phyloP scores from a whole-genome alignment of 2,329 filamentous ascomycete species.

The Escovopsis weberi region DNA sequence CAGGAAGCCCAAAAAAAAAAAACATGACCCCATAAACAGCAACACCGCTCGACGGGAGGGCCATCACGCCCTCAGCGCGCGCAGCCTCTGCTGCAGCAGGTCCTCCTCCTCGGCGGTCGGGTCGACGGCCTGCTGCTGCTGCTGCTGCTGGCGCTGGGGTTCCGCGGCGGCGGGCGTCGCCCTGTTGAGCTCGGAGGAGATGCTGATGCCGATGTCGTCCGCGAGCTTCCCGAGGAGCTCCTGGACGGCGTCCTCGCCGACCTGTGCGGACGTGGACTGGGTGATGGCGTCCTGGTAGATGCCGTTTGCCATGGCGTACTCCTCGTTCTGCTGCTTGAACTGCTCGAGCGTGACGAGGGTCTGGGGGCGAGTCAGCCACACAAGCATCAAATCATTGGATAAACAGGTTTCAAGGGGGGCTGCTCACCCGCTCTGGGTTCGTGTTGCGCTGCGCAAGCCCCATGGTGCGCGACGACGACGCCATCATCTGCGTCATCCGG shows the following conservation, averaged over 20 bases:
- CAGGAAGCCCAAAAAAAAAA: not conserved
- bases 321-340: constrained; percentile 47
- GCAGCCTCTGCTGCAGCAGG: constrained; percentile 47
- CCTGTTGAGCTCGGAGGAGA: constrained; percentile 57
- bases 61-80: constrained; percentile 35
- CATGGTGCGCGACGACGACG: constrained; percentile 44
- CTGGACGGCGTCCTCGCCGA: constrained; percentile 75
- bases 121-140: constrained; percentile 34
- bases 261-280: constrained; percentile 56
- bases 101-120: constrained; percentile 70
- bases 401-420: not conserved
- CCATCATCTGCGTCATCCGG: constrained; percentile 51
- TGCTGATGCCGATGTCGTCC: constrained; percentile 74
- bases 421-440: constrained; percentile 40
- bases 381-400: not conserved
- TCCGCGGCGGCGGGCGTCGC: constrained; percentile 43
- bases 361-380: constrained; percentile 12
- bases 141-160: constrained; percentile 23
- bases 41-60: too few relatives aligned
- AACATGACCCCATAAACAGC: not conserved
- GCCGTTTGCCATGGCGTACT: constrained; percentile 49
- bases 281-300: constrained; percentile 81
- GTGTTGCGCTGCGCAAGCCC: constrained; percentile 41
- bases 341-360: constrained; percentile 47
- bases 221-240: constrained; percentile 72